Conservation (phyloP, 345 rosid species). For the Populus pruinosa region DNA sequence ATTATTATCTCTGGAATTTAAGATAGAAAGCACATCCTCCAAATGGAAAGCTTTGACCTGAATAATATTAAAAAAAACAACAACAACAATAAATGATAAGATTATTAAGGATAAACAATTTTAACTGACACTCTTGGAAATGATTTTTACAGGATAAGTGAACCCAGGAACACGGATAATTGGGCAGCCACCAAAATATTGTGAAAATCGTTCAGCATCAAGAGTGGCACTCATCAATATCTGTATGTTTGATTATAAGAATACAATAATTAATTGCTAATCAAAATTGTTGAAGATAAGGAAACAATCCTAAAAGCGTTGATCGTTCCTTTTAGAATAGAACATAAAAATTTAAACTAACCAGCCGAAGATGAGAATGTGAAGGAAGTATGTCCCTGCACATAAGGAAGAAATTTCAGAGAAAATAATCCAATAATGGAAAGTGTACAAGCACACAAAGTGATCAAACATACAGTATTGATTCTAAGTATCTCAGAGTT, state of each 20-base stretch:
- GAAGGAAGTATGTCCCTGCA: slow-evolving; percentile 90
- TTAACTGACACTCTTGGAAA: slow-evolving; percentile 11
- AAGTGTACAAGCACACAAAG: not conserved
- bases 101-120: slow-evolving; percentile 8
- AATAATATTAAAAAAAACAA: slow-evolving; percentile 15
- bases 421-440: slow-evolving; percentile 4
- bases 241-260: slow-evolving; percentile 35
- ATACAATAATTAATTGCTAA: slow-evolving; percentile 2
- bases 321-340: not conserved
- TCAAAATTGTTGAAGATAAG: not conserved
- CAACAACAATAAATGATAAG: slow-evolving; percentile 17
- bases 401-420: slow-evolving; percentile 21
- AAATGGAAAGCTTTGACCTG: slow-evolving; percentile 73
- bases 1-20: slow-evolving; percentile 54
- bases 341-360: slow-evolving; percentile 37
- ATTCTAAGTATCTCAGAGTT: not conserved
- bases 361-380: slow-evolving; percentile 84
- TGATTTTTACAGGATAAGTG: slow-evolving; percentile 70
- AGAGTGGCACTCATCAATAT: slow-evolving; percentile 96
- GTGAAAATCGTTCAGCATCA: slow-evolving; percentile 81
- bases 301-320: not conserved
- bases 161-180: slow-evolving; percentile 83
- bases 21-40: slow-evolving; percentile 78
- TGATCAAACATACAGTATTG: not conserved
- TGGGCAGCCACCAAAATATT: slow-evolving; percentile 96